Conservation (phyloP, 2,329 filamentous ascomycete species). For the Botryotinia convoluta region DNA sequence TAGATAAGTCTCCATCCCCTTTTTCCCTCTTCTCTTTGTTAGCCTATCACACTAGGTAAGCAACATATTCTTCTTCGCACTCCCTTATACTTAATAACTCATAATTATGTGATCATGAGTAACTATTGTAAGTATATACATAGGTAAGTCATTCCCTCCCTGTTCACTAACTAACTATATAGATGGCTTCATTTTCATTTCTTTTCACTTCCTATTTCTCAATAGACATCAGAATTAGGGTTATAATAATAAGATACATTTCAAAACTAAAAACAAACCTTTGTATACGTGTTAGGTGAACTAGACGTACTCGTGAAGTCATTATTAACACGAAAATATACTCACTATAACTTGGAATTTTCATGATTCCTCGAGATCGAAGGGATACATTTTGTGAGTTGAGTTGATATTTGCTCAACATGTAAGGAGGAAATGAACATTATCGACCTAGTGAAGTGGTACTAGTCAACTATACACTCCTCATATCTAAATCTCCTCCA, state of each 20-base stretch:
- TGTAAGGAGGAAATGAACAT: rapidly evolving
- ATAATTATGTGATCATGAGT: background rate
- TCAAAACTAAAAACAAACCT: background rate
- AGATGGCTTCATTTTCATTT: background rate
- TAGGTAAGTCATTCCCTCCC: background rate
- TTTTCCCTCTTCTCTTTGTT: too few species aligned
- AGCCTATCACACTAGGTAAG: too few species aligned
- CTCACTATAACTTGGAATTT: background rate
- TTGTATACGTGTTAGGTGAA: background rate
- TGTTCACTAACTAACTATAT: too few species aligned
- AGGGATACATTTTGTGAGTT: too few species aligned
- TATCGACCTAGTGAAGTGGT: too few species aligned
- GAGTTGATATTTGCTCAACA: too few species aligned
- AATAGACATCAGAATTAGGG: background rate
- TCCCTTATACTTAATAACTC: background rate
- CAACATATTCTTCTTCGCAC: background rate
- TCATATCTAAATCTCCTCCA: too few species aligned
- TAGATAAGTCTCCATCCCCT: too few species aligned
- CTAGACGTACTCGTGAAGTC: background rate
- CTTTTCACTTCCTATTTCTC: background rate
- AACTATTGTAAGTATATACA: background rate
- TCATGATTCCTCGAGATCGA: background rate
- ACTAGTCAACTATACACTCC: too few species aligned
- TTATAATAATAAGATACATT: background rate
- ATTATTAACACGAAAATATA: background rate